Percentiles rank a stretch among this genome's conserved stretches.
Conservation (phyloP, 1,284 basidiomycete genomes). For the Phlebopus sp. region DNA sequence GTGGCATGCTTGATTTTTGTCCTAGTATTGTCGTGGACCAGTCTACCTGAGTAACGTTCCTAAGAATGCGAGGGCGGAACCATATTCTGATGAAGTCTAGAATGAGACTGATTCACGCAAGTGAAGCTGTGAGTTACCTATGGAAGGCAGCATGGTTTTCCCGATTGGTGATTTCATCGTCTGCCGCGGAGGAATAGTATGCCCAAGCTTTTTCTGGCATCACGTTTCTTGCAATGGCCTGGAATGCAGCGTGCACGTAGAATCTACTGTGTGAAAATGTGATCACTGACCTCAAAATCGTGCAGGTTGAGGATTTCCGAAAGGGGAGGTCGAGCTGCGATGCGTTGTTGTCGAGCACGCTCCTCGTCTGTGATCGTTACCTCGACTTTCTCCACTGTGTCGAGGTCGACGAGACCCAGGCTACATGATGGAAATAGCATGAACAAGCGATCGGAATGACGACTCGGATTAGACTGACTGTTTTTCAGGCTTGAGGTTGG, state of each 20-base stretch:
- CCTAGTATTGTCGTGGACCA: slow-evolving; percentile 82
- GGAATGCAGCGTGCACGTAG: slow-evolving; percentile 5
- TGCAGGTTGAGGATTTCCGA: slow-evolving; percentile 83
- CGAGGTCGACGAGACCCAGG: slow-evolving; percentile 67
- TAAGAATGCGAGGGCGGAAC: slow-evolving; percentile 88
- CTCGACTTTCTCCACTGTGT: slow-evolving; percentile 56
- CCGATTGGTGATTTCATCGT: slow-evolving; percentile 85
- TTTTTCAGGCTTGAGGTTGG: slow-evolving; percentile 75
- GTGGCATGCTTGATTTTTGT: slow-evolving; percentile 68
- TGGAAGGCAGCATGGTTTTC: slow-evolving; percentile 90
- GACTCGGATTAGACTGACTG: slow-evolving; percentile 46
- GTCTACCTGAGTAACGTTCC: slow-evolving; percentile 81
- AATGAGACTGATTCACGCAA: background rate
- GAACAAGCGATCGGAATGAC: background rate
- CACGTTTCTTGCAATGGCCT: slow-evolving; percentile 71
- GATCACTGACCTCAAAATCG: slow-evolving; percentile 77
- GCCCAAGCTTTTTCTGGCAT: slow-evolving; percentile 86
- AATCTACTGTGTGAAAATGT: background rate
- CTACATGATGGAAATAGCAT: slow-evolving; percentile 33
- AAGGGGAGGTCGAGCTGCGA: slow-evolving; percentile 62
- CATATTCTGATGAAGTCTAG: slow-evolving; percentile 60
- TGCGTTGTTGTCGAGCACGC: slow-evolving; percentile 52
- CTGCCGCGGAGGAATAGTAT: slow-evolving; percentile 84
- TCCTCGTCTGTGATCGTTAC: slow-evolving; percentile 56
- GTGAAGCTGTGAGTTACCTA: slow-evolving; percentile 41